phyloP scores from a whole-genome alignment of 352 stramenopile species.

The Pythium plurisporium region DNA sequence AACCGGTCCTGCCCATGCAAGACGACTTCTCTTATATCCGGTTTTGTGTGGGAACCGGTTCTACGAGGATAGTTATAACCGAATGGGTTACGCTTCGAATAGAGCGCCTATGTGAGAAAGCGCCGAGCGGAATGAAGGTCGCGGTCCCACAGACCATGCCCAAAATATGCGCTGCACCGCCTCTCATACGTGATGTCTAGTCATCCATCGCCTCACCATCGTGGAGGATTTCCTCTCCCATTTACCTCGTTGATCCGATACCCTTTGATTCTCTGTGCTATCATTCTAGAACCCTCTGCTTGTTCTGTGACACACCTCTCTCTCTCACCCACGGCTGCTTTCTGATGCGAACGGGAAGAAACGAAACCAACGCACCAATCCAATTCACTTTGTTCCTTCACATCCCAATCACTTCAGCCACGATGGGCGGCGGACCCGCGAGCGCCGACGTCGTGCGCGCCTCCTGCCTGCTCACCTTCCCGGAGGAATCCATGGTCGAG shows the following conservation, averaged over 20 bases:
- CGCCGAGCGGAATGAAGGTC: neutral
- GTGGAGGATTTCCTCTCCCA: neutral
- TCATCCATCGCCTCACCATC: neutral
- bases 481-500: constrained; percentile 56
- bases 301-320: constrained; percentile 13
- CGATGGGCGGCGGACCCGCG: constrained; percentile 65
- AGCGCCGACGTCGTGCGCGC: constrained; percentile 73
- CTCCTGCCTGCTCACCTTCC: constrained; percentile 82
- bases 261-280: neutral
- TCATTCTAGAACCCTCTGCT: neutral
- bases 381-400: neutral
- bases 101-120: constrained; percentile 15
- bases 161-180: constrained; percentile 5
- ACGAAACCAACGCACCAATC: constrained; percentile 5
- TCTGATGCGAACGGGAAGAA: neutral
- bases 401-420: neutral
- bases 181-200: neutral
- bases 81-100: constrained; percentile 4
- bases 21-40: too few relatives aligned
- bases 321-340: neutral
- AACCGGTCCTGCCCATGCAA: constrained; percentile 14
- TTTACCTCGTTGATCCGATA: neutral
- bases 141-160: neutral
- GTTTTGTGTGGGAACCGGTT: constrained; percentile 10
- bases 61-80: neutral